Percentiles rank a stretch among this genome's conserved stretches.
Conservation (phyloP, 2,329 filamentous ascomycete genomes). For the Chrysosporium keratinophilum region DNA sequence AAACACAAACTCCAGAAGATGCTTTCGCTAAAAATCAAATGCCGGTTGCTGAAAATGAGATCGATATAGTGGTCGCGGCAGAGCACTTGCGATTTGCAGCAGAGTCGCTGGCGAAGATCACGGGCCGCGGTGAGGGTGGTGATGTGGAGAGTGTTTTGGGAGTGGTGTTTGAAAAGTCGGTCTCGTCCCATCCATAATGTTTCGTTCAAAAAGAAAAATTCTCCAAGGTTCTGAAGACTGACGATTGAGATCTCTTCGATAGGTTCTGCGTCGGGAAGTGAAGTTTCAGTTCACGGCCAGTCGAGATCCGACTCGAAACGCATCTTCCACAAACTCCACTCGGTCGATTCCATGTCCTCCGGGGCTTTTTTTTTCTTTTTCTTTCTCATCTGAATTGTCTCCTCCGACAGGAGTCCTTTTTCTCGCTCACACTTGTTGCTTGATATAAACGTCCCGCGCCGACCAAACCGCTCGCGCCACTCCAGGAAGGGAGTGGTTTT, state of each 20-base stretch:
- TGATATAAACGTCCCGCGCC: slow-evolving; percentile 9
- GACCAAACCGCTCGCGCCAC: slow-evolving; percentile 1
- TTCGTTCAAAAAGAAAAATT: no score
- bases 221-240: not conserved
- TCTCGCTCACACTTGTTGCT: not conserved
- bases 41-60: slow-evolving; percentile 23
- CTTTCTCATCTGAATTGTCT: not conserved
- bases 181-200: slow-evolving; percentile 30
- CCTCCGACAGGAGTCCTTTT: no score
- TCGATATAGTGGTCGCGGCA: slow-evolving; percentile 81
- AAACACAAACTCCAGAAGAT: slow-evolving; percentile 17
- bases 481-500: not conserved
- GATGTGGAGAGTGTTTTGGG: slow-evolving; percentile 94
- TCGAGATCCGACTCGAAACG: not conserved
- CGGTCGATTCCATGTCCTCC: not conserved
- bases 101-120: slow-evolving; percentile 71
- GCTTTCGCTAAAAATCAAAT: slow-evolving; percentile 16
- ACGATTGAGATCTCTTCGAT: not conserved
- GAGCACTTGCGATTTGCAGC: slow-evolving; percentile 78
- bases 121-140: slow-evolving; percentile 69
- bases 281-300: not conserved
- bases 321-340: not conserved
- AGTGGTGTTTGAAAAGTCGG: slow-evolving; percentile 94
- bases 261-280: slow-evolving; percentile 17
- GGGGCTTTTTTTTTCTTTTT: not conserved